A percentile compares a stretch with the other conserved stretches of the same genome.
These are phyloP conservation scores for Fraxinus quadrangulata DNA, from an alignment of 257 asterid genomes.

Conservation along the genomic window DNA sequence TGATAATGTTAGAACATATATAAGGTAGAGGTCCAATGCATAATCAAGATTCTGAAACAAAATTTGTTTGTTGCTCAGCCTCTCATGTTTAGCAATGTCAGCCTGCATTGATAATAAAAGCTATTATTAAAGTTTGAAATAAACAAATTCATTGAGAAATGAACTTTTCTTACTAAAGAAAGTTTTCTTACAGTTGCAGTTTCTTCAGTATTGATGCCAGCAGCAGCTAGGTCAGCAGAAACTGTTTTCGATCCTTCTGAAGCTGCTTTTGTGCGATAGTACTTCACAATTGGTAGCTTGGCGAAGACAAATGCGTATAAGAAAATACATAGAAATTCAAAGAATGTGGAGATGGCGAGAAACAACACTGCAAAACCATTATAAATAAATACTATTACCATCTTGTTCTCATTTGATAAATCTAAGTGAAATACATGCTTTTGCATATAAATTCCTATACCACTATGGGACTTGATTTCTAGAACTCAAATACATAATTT, in stretches of 20 bases:
- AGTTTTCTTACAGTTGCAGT: conserved; percentile 3
- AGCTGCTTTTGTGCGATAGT: conserved; percentile 71
- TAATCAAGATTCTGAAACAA: conserved; percentile 60
- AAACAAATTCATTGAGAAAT: neutral
- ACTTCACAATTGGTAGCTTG: conserved; percentile 68
- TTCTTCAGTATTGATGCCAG: conserved; percentile 50
- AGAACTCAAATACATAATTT: neutral
- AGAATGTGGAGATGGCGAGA: conserved; percentile 61
- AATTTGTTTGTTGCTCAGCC: conserved; percentile 58
- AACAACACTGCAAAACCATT: conserved; percentile 60
- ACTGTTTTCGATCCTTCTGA: conserved; percentile 85
- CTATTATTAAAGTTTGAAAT: neutral
- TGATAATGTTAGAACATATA: conserved; percentile 66
- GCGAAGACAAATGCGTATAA: conserved; percentile 68
- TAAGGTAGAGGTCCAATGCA: conserved; percentile 51
- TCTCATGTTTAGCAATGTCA: conserved; percentile 36
- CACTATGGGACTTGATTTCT: neutral
- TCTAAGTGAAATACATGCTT: neutral
- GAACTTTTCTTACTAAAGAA: neutral
- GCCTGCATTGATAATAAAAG: conserved; percentile 30
- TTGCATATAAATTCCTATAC: neutral
- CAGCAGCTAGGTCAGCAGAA: conserved; percentile 86
- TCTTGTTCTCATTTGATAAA: neutral
- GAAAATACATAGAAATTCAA: conserved; percentile 65
- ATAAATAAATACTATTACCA: neutral